Evolutionary conservation across 2,329 filamentous ascomycete species (phyloP).

Genomic region (Eutypa lata): DNA sequence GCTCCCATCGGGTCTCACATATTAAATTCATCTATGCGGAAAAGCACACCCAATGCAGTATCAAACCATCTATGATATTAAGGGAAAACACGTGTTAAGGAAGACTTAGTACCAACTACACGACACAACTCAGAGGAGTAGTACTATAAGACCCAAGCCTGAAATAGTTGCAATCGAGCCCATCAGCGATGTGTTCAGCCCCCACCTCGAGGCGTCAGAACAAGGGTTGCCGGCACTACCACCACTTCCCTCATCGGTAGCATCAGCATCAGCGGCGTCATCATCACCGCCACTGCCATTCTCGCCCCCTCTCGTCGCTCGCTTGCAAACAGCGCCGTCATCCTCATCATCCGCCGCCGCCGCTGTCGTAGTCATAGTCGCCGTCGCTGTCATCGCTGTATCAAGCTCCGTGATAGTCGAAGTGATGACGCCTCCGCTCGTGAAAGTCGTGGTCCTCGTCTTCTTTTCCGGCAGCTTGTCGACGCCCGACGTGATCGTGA

Average conservation of each 20-base stretch:
- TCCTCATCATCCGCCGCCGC: not conserved
- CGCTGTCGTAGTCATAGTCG: not conserved
- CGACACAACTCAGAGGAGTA: constrained; percentile 14
- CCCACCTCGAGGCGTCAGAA: not conserved
- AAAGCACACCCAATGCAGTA: no score
- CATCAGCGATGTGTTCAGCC: not conserved
- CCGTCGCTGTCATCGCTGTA: no score
- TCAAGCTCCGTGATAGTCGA: no score
- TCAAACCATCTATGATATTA: no score
- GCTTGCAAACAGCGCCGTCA: not conserved
- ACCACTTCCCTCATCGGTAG: not conserved
- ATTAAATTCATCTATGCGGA: no score
- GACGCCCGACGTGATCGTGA: not conserved
- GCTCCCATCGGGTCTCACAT: no score
- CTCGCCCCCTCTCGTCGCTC: not conserved
- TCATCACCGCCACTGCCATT: not conserved
- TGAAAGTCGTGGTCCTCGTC: constrained; percentile 49
- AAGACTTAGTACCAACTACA: no score
- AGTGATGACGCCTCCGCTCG: no score
- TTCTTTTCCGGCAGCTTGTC: not conserved
- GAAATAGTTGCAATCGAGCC: not conserved
- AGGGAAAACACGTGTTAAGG: no score
- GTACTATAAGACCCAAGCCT: not conserved
- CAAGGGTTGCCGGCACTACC: not conserved
- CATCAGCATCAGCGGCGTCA: not conserved